Evolutionary conservation across 129 eudicot genomes (phyloP), one percentile per base, ranked within the genome.

Genomic region (Gnaphalium uliginosum): DNA sequence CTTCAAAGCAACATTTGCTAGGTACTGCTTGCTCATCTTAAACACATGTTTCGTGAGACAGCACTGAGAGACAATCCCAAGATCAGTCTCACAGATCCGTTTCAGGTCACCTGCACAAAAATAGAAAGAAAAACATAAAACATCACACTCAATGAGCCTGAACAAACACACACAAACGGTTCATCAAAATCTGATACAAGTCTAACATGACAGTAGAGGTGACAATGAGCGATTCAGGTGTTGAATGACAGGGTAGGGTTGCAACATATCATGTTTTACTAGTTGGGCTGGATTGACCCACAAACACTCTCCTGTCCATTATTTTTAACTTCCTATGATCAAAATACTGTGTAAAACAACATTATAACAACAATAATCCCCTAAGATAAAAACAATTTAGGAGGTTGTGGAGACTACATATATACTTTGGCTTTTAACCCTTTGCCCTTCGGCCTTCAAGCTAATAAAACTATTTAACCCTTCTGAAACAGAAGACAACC

Each of bases 61-160:
- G 81, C 98, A 92, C 56, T 92, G 96, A 58, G 98, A 87, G 26
- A 92, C 86, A 64, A 92, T 67, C 68, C 96, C 98, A 79, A 92
- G 98, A 76, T 92, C 98, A 33, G 98, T 92, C 83, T 92, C 98
- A 69, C 96, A 92, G 26, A 92, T 92, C 69, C 98, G 83, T 81
- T 92, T 92, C 64, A 92, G 69, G 64, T 92, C 96, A 53, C 97
- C 93, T 92, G 11, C 68, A 61, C 35, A 23, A 62, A 21, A 74
- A 63, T 14, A 46, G 18, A 11, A 61, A 14, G 22, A 41, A 41
- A 69, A 54, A 37, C 46, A 29, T 19, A 48, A 51, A 80, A 8
- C 46, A 32, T 32, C 41, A 73, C 5, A 18, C 68, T 74, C 22
- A 29, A 74, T 5, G 15, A 43, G n/a, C 5, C 22, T 14, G 33